Percentiles rank a stretch among this genome's conserved stretches.
Conservation (phyloP, 495 filamentous ascomycete genomes). For the Tuber umbilicatum region DNA sequence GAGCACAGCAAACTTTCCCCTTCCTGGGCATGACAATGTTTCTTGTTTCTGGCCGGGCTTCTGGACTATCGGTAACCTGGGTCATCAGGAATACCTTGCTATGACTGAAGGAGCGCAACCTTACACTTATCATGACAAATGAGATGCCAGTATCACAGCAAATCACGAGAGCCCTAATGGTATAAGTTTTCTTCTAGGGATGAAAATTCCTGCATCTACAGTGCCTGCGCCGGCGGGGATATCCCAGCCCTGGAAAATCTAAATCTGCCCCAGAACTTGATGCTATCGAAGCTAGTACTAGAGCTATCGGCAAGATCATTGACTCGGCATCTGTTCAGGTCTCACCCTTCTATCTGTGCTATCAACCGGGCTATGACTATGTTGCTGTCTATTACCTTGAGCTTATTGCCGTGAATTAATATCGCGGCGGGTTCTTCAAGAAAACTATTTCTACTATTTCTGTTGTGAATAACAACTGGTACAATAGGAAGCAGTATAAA, state of each 20-base stretch:
- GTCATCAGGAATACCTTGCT: slow-evolving; percentile 61
- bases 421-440: slow-evolving; percentile 64
- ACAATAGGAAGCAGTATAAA: slow-evolving; percentile 68
- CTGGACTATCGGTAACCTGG: slow-evolving; percentile 73
- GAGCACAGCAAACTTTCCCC: slow-evolving; percentile 57
- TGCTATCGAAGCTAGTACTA: slow-evolving; percentile 63
- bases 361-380: slow-evolving; percentile 64
- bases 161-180: slow-evolving; percentile 67
- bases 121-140: slow-evolving; percentile 66
- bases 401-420: slow-evolving; percentile 58
- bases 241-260: slow-evolving; percentile 63
- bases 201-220: slow-evolving; percentile 64
- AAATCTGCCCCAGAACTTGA: slow-evolving; percentile 71
- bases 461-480: slow-evolving; percentile 70
- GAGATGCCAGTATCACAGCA: slow-evolving; percentile 69
- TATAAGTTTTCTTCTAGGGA: slow-evolving; percentile 62
- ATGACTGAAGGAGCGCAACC: slow-evolving; percentile 73
- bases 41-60: slow-evolving; percentile 75
- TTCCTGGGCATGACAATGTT: slow-evolving; percentile 62
- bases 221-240: slow-evolving; percentile 59
- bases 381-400: slow-evolving; percentile 58
- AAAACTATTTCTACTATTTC: slow-evolving; percentile 65
- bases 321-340: slow-evolving; percentile 62
- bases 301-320: slow-evolving; percentile 48
- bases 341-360: slow-evolving; percentile 72